Evolutionary conservation across 257 asterid species (phyloP), one percentile per base, ranked within the genome.

Genomic region (Pogostemon cablin): DNA sequence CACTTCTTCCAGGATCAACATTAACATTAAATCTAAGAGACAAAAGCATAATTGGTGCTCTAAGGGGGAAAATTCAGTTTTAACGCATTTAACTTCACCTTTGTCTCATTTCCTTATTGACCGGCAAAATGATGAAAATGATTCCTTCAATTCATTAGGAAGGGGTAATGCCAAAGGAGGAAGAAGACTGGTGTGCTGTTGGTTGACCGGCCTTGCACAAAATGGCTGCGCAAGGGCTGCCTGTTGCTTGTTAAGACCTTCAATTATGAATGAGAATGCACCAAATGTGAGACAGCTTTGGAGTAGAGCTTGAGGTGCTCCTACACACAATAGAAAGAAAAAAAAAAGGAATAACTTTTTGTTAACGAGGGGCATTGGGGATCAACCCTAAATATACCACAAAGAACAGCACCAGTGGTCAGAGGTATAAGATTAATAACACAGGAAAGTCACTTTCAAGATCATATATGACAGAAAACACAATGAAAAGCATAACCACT

Each of bases 241-340:
- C 64, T 88, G 96, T 78, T 79, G 96, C 78, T 89, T 89, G 95
- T 93, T 89, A 46, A 91, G 85, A 52, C 95, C 95, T 78, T 91
- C 99, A 1, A 95, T 83, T 77, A 91, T 78, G 69, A 91, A 95
- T 2, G 96, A 95, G 88, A 95, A 89, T 10, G 98, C 98, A 56
- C 98, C 99, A 63, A 91, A 87, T 6, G 96, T 95, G 66, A 91
- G 77, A 73, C 99, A 95, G 81, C 90, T 89, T 72, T 95, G 98
- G 46, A 95, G 85, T 43, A 95, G 88, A 73, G 96, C 96, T 78
- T 95, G 96, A 0, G 99, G 99, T 50, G 96, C 93, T 72, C 99
- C 99, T 93, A 79, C 11, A 72, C 67, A 66, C 58, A 73, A 70
- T 38, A 69, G 4, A 55, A 17, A 72, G 47, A 25, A 25, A 25